These are phyloP conservation scores for Echites panduratus DNA, from an alignment of 257 asterid genomes.

Conservation along the genomic window DNA sequence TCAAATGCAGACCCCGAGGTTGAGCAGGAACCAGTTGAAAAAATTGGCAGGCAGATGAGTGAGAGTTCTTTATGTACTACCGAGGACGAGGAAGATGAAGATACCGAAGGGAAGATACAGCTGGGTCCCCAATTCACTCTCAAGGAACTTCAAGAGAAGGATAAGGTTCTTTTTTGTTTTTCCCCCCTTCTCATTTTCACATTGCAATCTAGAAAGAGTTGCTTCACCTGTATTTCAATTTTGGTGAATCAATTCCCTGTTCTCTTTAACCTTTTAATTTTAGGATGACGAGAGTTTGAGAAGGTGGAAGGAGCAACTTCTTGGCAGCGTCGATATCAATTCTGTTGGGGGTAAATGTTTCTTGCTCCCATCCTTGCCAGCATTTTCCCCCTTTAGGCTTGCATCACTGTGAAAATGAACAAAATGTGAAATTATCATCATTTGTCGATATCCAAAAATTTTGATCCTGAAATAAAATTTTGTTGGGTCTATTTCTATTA, in stretches of 20 bases:
- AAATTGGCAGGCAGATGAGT: conserved; percentile 48
- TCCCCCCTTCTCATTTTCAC: too few relatives aligned
- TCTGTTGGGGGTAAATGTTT: conserved; percentile 42
- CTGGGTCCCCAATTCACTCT: conserved; percentile 61
- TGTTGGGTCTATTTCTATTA: not conserved
- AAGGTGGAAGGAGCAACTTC: conserved; percentile 73
- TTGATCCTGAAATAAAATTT: not conserved
- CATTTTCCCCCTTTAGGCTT: not conserved
- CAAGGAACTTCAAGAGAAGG: conserved; percentile 59
- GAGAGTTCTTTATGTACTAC: conserved; percentile 39
- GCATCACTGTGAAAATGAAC: not conserved
- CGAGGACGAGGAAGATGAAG: conserved; percentile 60
- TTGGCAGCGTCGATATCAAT: conserved; percentile 55
- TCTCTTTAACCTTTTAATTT: not conserved
- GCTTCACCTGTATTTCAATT: not conserved
- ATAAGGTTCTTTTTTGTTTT: conserved; percentile 34
- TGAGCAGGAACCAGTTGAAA: conserved; percentile 37
- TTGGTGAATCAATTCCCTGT: not conserved
- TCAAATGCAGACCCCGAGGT: conserved; percentile 36
- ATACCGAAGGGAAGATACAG: conserved; percentile 40
- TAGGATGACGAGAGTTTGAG: conserved; percentile 78
- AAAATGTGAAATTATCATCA: too few relatives aligned
- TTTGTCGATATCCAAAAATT: not conserved
- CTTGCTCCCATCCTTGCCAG: not conserved
- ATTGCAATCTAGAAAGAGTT: not conserved